phyloP scores from a whole-genome alignment of 106 monocot genomes.

The Agapanthus africanus region DNA sequence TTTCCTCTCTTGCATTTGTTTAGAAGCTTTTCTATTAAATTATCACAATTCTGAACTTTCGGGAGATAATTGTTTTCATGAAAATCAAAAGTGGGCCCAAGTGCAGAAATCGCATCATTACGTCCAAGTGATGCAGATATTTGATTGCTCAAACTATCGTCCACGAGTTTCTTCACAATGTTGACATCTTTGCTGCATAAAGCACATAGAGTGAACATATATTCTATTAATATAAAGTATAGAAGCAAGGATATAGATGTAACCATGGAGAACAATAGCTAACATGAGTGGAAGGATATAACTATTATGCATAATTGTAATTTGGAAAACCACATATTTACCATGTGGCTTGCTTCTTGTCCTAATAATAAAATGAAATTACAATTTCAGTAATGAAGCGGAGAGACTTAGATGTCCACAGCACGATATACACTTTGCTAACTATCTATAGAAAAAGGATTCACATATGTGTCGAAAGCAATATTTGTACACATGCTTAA shows the following conservation, averaged over 20 bases:
- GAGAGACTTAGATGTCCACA: not conserved
- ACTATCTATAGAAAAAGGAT: not conserved
- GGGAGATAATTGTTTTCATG: constrained; percentile 83
- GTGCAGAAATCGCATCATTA: constrained; percentile 88
- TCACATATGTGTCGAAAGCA: too few species aligned
- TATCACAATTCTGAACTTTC: constrained; percentile 57
- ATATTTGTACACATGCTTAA: too few species aligned
- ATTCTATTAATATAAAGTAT: not conserved
- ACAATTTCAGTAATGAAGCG: not conserved
- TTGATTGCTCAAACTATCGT: constrained; percentile 65
- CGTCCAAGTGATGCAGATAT: constrained; percentile 60
- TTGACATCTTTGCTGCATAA: constrained; percentile 83
- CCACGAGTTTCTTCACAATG: constrained; percentile 85
- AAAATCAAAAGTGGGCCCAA: constrained; percentile 88
- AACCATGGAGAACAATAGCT: not conserved
- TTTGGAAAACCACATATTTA: not conserved
- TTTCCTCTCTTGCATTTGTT: constrained; percentile 57
- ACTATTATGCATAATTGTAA: not conserved
- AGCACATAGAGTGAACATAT: not conserved
- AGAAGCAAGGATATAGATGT: not conserved
- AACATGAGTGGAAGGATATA: not conserved
- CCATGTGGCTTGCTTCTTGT: not conserved
- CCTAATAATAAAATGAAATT: not conserved
- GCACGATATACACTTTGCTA: not conserved
- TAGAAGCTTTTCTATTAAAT: constrained; percentile 42